A percentile compares a stretch with the other conserved stretches of the same genome.
phyloP scores from a whole-genome alignment of 148 eudicot genomes.

The Arbutus unedo region DNA sequence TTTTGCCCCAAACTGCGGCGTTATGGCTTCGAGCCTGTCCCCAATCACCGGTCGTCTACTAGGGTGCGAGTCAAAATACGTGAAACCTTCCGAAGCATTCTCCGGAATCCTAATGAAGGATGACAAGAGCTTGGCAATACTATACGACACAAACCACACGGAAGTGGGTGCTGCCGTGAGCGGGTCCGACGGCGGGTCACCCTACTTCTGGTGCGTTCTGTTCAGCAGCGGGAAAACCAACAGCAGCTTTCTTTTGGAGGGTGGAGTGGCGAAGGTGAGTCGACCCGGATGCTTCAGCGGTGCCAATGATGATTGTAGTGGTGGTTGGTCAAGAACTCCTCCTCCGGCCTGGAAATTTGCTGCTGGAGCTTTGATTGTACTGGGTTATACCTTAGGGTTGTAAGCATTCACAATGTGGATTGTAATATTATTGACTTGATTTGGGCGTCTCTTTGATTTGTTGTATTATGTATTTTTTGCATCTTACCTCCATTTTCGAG shows the following conservation, averaged over 20 bases:
- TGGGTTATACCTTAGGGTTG: constrained; percentile 30
- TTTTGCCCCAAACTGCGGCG: constrained; percentile 84
- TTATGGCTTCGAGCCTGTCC: constrained; percentile 47
- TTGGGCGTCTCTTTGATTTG: neutral
- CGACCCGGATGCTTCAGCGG: constrained; percentile 93
- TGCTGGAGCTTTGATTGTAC: constrained; percentile 32
- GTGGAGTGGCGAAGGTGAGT: constrained; percentile 54
- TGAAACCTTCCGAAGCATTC: constrained; percentile 59
- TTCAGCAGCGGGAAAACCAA: constrained; percentile 74
- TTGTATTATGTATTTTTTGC: constrained; percentile 7
- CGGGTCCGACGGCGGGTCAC: constrained; percentile 71
- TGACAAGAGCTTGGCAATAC: constrained; percentile 58
- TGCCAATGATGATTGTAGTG: constrained; percentile 65
- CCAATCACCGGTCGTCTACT: constrained; percentile 83
- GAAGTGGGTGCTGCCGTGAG: constrained; percentile 92
- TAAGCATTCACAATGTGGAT: constrained; percentile 16
- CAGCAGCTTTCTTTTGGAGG: constrained; percentile 61
- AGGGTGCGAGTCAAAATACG: constrained; percentile 77
- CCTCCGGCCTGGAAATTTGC: constrained; percentile 29
- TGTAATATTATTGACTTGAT: neutral
- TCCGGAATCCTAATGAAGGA: constrained; percentile 60
- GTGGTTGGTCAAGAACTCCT: constrained; percentile 23
- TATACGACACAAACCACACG: constrained; percentile 73
- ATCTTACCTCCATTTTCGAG: neutral
- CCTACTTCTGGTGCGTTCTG: constrained; percentile 90